phyloP scores from a whole-genome alignment of 2,329 filamentous ascomycete species.

The Diaporthe batatas region DNA sequence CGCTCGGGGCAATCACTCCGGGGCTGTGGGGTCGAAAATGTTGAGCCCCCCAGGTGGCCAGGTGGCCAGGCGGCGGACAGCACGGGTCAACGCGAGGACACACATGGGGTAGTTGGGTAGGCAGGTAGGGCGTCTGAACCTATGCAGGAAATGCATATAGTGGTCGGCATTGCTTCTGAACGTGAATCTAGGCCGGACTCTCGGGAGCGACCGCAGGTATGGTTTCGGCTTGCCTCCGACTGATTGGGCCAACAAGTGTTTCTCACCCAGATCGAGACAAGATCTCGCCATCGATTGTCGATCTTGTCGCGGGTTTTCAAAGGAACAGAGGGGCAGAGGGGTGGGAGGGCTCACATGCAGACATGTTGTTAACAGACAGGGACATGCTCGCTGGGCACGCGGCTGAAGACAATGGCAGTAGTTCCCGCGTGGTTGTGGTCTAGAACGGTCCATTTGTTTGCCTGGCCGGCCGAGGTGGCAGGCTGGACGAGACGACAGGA shows the following conservation, averaged over 20 bases:
- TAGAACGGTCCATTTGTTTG: slow-evolving; percentile 8
- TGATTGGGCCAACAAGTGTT: neutral
- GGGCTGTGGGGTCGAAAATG: neutral
- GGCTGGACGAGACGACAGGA: neutral
- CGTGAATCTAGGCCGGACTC: neutral
- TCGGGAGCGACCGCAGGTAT: neutral
- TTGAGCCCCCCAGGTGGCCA: neutral
- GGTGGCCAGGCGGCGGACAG: neutral
- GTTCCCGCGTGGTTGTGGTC: slow-evolving; percentile 9
- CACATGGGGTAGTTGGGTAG: too few relatives aligned
- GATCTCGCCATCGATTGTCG: neutral
- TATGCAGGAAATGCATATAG: neutral
- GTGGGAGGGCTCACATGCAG: neutral
- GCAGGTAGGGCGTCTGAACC: too few relatives aligned
- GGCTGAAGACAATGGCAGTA: slow-evolving; percentile 8
- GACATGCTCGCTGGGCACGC: slow-evolving; percentile 27
- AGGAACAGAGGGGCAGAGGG: neutral
- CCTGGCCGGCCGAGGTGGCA: neutral
- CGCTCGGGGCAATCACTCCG: neutral
- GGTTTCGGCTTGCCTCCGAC: neutral
- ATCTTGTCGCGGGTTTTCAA: neutral
- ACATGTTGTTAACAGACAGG: neutral
- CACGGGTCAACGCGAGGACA: neutral
- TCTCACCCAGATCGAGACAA: neutral
- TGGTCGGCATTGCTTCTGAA: neutral